Conservation (phyloP, 2,329 filamentous ascomycete species). For the Chrysoporthe cubensis region DNA sequence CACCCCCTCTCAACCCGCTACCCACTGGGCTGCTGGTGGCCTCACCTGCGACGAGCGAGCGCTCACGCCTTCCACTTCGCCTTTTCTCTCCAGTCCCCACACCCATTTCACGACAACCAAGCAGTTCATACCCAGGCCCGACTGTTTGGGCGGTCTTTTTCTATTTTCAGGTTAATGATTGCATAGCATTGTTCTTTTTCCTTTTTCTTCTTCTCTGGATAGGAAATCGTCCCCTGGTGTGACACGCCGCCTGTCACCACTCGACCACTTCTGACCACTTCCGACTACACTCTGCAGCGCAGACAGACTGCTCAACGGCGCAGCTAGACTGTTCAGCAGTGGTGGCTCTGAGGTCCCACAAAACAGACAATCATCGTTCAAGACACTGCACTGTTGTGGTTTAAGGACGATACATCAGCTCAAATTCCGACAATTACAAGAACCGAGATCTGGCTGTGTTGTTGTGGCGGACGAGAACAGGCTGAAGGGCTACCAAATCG, state of each 20-base stretch:
- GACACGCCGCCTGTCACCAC: not conserved
- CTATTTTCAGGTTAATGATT: not conserved
- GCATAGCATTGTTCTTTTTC: not conserved
- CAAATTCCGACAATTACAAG: not conserved
- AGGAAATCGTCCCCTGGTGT: not conserved
- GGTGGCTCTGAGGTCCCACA: not conserved
- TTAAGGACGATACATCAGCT: not conserved
- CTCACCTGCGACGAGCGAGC: not conserved
- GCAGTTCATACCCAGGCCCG: not conserved
- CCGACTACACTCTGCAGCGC: not conserved
- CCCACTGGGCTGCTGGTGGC: slow-evolving; percentile 2
- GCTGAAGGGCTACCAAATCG: not conserved
- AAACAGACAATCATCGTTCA: not conserved
- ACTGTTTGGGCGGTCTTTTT: not conserved
- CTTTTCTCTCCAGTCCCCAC: slow-evolving; percentile 7
- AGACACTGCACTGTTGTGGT: not conserved
- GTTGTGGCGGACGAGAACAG: not conserved
- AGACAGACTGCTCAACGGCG: not conserved
- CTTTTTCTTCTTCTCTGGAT: not conserved
- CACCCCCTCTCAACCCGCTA: not conserved
- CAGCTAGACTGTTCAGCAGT: not conserved
- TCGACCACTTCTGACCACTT: not conserved
- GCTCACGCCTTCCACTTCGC: not conserved
- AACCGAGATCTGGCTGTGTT: not conserved
- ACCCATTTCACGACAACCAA: slow-evolving; percentile 2